A percentile compares a stretch with the other conserved stretches of the same genome.
Evolutionary conservation across 768 basidiomycete species (phyloP).

Genomic region (Dacryopinax spathularia): DNA sequence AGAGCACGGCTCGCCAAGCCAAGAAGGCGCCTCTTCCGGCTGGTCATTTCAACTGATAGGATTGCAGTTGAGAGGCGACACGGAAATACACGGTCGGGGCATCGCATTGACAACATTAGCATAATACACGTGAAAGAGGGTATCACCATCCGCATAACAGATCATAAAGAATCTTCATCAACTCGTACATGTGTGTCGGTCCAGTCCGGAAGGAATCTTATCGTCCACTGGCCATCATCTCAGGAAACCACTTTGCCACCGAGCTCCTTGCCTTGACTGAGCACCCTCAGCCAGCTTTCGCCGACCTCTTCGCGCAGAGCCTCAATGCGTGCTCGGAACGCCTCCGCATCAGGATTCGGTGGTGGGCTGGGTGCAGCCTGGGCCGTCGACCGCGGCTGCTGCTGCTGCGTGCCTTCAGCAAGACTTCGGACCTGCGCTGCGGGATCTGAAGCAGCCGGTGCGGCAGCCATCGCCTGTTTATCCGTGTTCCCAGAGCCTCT

Average conservation of each 20-base stretch:
- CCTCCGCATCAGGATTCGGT: slow-evolving; percentile 37
- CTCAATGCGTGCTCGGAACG: slow-evolving; percentile 65
- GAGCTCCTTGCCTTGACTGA: slow-evolving; percentile 41
- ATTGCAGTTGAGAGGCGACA: too few species aligned
- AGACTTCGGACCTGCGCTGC: neutral
- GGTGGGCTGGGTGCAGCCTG: neutral
- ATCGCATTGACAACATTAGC: neutral
- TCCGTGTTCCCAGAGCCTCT: neutral
- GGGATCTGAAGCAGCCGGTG: neutral
- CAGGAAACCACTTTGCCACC: neutral
- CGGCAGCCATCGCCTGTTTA: neutral
- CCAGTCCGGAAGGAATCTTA: neutral
- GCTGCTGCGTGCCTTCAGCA: neutral
- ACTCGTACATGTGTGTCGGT: neutral
- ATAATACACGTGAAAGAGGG: slow-evolving; percentile 1
- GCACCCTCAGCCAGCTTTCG: slow-evolving; percentile 76
- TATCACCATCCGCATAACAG: slow-evolving; percentile 1
- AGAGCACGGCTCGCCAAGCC: slow-evolving; percentile 23
- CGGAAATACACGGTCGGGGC: neutral
- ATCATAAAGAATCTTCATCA: neutral
- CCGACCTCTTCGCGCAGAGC: slow-evolving; percentile 77
- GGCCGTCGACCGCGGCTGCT: neutral
- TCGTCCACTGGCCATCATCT: neutral
- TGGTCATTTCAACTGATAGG: neutral
- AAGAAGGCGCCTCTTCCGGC: neutral